phyloP scores from a whole-genome alignment of 108 stramenopile species.

The Nitzschia sp. region DNA sequence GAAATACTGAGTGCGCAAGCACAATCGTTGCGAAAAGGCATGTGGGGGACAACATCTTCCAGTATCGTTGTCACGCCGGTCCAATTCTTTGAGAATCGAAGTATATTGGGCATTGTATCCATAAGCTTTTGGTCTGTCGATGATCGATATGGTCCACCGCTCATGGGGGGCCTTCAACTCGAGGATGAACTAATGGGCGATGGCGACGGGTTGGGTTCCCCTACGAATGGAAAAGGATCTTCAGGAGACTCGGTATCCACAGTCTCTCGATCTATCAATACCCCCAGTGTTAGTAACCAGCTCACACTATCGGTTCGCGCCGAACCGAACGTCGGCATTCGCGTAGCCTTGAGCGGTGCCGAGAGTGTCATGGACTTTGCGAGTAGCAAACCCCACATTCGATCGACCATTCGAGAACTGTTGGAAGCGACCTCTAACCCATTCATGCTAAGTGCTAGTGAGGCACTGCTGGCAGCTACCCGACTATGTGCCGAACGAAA shows the following conservation, averaged over 20 bases:
- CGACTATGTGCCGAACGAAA: slow-evolving; percentile 78
- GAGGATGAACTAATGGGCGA: slow-evolving; percentile 6
- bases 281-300: slow-evolving; percentile 38
- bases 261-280: slow-evolving; percentile 36
- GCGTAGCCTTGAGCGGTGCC: slow-evolving; percentile 80
- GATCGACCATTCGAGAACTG: slow-evolving; percentile 57
- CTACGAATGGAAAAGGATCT: not conserved
- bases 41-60: slow-evolving; percentile 50
- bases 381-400: slow-evolving; percentile 40
- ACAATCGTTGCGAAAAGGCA: slow-evolving; percentile 73
- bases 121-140: slow-evolving; percentile 89
- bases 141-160: slow-evolving; percentile 81
- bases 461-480: slow-evolving; percentile 83
- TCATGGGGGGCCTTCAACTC: slow-evolving; percentile 57
- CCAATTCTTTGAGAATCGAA: slow-evolving; percentile 63
- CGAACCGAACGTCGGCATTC: slow-evolving; percentile 62
- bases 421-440: slow-evolving; percentile 81
- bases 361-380: slow-evolving; percentile 32
- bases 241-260: slow-evolving; percentile 40
- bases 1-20: slow-evolving; percentile 87
- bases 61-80: slow-evolving; percentile 77
- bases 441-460: slow-evolving; percentile 79
- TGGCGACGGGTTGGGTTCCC: slow-evolving; percentile 13
- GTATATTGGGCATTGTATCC: slow-evolving; percentile 55
- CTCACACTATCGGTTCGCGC: slow-evolving; percentile 77